These are phyloP conservation scores for Dothideomycetes sp. DNA, from an alignment of 2,329 filamentous ascomycete species.

Conservation along the genomic window DNA sequence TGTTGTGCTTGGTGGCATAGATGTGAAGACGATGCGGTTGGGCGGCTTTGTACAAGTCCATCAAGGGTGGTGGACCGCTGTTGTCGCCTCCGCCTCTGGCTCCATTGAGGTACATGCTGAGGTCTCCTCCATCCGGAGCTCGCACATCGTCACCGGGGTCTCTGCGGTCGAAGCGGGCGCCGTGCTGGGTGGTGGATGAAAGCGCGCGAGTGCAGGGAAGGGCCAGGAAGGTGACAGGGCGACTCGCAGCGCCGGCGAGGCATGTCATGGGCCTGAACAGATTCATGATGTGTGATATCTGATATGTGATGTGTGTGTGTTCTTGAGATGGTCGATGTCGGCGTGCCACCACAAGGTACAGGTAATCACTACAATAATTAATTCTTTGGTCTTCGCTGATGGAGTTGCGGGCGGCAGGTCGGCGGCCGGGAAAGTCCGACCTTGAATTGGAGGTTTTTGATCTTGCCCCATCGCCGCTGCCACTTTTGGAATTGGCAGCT, in stretches of 20 bases:
- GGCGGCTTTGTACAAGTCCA: background rate
- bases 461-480: background rate
- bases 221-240: background rate
- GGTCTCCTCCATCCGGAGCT: no score
- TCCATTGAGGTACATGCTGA: background rate
- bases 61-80: background rate
- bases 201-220: conserved; percentile 1
- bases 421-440: background rate
- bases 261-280: conserved; percentile 7
- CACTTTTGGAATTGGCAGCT: background rate
- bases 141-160: no score
- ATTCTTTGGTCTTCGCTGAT: background rate
- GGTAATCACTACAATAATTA: no score
- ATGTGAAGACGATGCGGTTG: conserved; percentile 76
- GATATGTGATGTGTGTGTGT: no score
- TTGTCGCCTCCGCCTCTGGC: no score
- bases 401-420: background rate
- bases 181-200: background rate
- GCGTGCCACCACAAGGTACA: no score
- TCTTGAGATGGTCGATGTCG: conserved; percentile 1
- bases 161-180: no score
- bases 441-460: no score
- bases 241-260: background rate
- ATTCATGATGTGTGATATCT: conserved; percentile 4
- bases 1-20: conserved; percentile 85